These are phyloP conservation scores for Penicillium janthinellum DNA, from an alignment of 2,329 filamentous ascomycete species.

Conservation along the genomic window DNA sequence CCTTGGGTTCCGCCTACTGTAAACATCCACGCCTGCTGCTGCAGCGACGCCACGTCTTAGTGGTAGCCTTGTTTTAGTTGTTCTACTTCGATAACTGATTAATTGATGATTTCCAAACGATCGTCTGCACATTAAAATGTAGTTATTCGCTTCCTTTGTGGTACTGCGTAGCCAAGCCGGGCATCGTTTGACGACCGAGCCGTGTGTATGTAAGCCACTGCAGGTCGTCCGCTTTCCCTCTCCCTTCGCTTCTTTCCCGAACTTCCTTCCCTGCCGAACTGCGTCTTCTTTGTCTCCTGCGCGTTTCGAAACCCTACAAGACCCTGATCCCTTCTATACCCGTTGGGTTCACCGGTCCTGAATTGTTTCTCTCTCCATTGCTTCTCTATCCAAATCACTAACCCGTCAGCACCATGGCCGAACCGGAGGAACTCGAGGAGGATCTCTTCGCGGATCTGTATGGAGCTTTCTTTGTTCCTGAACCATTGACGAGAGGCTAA, in stretches of 20 bases:
- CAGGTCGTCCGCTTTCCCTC: conserved; percentile 23
- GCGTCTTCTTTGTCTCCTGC: conserved; percentile 8
- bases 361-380: conserved; percentile 4
- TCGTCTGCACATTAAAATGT: background rate
- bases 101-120: background rate
- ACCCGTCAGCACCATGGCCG: conserved; percentile 64
- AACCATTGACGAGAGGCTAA: conserved; percentile 10
- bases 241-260: conserved; percentile 19
- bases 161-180: background rate
- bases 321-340: background rate
- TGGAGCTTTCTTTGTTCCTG: conserved; percentile 37
- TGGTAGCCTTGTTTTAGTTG: background rate
- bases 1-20: conserved; percentile 1
- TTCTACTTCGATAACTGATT: background rate
- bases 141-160: background rate
- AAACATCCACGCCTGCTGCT: background rate
- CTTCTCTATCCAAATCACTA: background rate
- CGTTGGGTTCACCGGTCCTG: background rate
- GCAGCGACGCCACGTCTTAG: background rate
- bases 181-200: background rate
- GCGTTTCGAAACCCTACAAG: conserved; percentile 2
- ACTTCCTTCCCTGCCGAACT: background rate
- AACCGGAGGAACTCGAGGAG: conserved; percentile 81
- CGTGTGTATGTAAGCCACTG: conserved; percentile 22
- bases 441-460: conserved; percentile 96